Base-by-base conservation (phyloP, 108 stramenopile species). In the Fragilaria crotonensis region DNA sequence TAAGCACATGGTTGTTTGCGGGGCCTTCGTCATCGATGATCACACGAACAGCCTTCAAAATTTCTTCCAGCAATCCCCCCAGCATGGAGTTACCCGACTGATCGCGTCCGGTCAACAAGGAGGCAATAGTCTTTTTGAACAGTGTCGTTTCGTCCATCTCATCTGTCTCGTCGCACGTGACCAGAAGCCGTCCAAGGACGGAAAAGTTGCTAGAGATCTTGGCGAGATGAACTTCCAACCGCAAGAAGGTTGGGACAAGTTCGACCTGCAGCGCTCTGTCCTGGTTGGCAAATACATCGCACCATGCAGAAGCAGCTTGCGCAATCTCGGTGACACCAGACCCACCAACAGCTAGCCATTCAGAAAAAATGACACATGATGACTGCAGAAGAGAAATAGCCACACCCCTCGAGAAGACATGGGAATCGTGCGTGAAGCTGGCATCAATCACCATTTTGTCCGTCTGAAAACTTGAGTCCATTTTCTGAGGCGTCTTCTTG, bases 311-410 rank as follows among this genome's bases (percentile, higher is more conserved):
- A 0, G 64, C 69, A 5, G 30, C 27, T n/a, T 57, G 44, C 9
- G 62, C 61, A 25, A 72, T 60, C 1, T 64, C 62, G 19, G 44
- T 45, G 3, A 48, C 63, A 47, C 48, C 49, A 25, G 60, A 36
- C 28, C 51, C 56, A 2, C 77, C 73, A 21, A 71, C 48, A 2
- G 58, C 56, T 3, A 79, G 48, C 55, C 61, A 69, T 61, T 79
- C 78, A 5, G 70, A 56, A 26, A 70, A 62, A 23, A 74, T 22
- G 11, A 71, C 45, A 57, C 78, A 79, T 4, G 70, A 66, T 28
- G 66, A 68, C 17, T 74, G 59, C 46, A 75, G 2, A 31, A 75
- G 30, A 7, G 60, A 52, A 7, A 33, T 21, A 19, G 64, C 72
- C 36, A 60, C 56, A 36, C 28, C 32, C 21, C 17, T 21, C 23